Evolutionary conservation across 2,329 filamentous ascomycete species (phyloP), one percentile per base, ranked within the genome.

Genomic region (Coleophoma cylindrospora): DNA sequence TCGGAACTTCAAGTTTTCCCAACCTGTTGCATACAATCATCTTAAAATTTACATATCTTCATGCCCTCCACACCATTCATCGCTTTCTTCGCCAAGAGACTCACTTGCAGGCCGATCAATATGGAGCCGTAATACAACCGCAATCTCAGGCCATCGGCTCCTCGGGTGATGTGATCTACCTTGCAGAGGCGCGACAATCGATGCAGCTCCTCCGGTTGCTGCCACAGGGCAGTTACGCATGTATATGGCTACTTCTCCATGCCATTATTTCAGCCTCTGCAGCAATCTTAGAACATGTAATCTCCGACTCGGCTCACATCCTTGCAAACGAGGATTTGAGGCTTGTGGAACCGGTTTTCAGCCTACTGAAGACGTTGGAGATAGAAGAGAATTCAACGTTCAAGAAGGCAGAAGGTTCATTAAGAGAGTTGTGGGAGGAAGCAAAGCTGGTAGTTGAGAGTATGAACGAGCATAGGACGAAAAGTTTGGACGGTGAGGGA

Each of bases 171-270:
- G 19, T 2, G 11, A 8, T 56, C 10, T 63, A 56, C 40, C 36
- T 63, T 33, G 43, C 49, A n/a, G 58, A 64, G 40, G 62, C 58
- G 22, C 57, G 60, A 36, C 57, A 60, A 43, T 59, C 59, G 36
- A 54, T 62, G 38, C 56, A 53, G 27, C 55, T 64, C 22, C 51
- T 63, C 48, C 46, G 55, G 45, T 21, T 54, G 40, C 54, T 56
- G 22, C 61, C 61, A 15, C 55, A 57, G 15, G 59, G 58, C 32
- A 57, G 61, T 48, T 59, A 52, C 47, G 52, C 52, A 43, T 45
- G 43, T 38, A 46, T 54, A 40, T 55, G 53, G 53, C 40, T 17
- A 13, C 8, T 43, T 13, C 8, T 43, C 19, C 8, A 22, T 22
- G 19, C 19, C 40, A 15, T 43, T 13, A 15, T 43, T 22, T n/a